Percentiles rank a stretch among this genome's conserved stretches.
Evolutionary conservation across 805 yeast genomes (phyloP).

Genomic region (Candida sanyiensis): DNA sequence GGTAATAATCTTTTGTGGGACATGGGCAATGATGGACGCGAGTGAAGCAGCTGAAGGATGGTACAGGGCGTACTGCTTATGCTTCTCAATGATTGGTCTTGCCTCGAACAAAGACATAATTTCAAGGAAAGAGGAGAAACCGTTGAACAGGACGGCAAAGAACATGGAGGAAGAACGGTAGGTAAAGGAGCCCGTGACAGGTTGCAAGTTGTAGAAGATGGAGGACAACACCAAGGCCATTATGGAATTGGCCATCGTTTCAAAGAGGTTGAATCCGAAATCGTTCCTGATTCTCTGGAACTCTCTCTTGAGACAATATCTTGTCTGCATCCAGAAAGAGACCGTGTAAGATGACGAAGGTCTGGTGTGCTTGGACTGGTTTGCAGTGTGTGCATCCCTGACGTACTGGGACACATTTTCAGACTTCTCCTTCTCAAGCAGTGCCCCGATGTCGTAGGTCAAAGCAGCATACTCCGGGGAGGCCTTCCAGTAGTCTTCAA

Average conservation of each 20-base stretch:
- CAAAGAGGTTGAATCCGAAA: slow-evolving; percentile 37
- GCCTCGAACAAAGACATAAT: slow-evolving; percentile 50
- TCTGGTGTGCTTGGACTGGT: slow-evolving; percentile 41
- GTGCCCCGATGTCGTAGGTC: slow-evolving; percentile 35
- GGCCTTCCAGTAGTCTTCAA: slow-evolving; percentile 50
- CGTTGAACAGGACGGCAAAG: slow-evolving; percentile 55
- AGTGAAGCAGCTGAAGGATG: slow-evolving; percentile 71
- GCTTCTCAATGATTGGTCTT: slow-evolving; percentile 58
- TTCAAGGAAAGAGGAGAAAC: slow-evolving; percentile 52
- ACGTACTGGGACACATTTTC: slow-evolving; percentile 21
- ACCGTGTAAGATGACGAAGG: slow-evolving; percentile 44
- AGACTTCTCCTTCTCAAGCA: slow-evolving; percentile 10
- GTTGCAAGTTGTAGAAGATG: slow-evolving; percentile 44
- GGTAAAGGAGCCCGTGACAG: slow-evolving; percentile 40
- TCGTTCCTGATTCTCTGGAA: slow-evolving; percentile 43
- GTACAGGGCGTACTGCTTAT: slow-evolving; percentile 64
- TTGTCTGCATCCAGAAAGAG: slow-evolving; percentile 46
- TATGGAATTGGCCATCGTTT: slow-evolving; percentile 36
- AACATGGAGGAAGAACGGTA: slow-evolving; percentile 57
- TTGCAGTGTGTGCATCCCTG: slow-evolving; percentile 40
- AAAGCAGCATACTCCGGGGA: slow-evolving; percentile 43
- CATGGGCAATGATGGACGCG: slow-evolving; percentile 51
- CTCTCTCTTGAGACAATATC: slow-evolving; percentile 38
- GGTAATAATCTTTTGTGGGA: slow-evolving; percentile 54
- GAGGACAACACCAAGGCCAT: slow-evolving; percentile 53